Evolutionary conservation across 2,329 filamentous ascomycete species (phyloP).

Genomic region (Coniosporium tulheliwenetii): DNA sequence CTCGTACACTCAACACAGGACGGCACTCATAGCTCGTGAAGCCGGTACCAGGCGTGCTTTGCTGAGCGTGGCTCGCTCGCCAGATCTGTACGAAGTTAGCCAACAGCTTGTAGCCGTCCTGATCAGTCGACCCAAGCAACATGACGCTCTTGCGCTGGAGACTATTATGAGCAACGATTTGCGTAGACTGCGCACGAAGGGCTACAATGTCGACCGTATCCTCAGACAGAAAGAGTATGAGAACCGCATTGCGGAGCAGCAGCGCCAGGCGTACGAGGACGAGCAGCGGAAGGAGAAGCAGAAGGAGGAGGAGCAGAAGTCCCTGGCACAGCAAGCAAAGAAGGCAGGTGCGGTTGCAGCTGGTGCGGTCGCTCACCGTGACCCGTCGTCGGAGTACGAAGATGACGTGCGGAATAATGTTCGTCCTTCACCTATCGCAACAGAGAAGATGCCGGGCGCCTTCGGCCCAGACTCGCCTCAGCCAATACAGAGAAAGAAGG

Average conservation of each 20-base stretch:
- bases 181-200: slow-evolving; percentile 64
- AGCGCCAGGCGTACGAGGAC: slow-evolving; percentile 58
- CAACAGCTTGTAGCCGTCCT: slow-evolving; percentile 72
- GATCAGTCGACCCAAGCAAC: slow-evolving; percentile 67
- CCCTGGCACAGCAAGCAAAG: slow-evolving; percentile 20
- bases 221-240: slow-evolving; percentile 77
- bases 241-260: slow-evolving; percentile 71
- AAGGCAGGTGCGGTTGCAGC: neutral
- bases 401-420: too few relatives aligned
- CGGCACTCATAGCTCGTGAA: too few relatives aligned
- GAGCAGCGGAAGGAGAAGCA: slow-evolving; percentile 45
- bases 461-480: slow-evolving; percentile 51
- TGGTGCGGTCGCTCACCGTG: slow-evolving; percentile 3
- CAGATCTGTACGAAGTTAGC: slow-evolving; percentile 81
- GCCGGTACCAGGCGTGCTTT: too few relatives aligned
- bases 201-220: slow-evolving; percentile 94
- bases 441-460: slow-evolving; percentile 52
- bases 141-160: slow-evolving; percentile 81
- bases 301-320: slow-evolving; percentile 44
- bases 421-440: slow-evolving; percentile 10
- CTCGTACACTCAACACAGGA: too few relatives aligned
- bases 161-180: slow-evolving; percentile 78
- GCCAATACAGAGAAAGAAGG: slow-evolving; percentile 20
- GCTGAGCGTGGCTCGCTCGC: too few relatives aligned
- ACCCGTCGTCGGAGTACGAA: neutral